Conservation (phyloP, 164 flowering plant genomes). For the Annona cherimola region DNA sequence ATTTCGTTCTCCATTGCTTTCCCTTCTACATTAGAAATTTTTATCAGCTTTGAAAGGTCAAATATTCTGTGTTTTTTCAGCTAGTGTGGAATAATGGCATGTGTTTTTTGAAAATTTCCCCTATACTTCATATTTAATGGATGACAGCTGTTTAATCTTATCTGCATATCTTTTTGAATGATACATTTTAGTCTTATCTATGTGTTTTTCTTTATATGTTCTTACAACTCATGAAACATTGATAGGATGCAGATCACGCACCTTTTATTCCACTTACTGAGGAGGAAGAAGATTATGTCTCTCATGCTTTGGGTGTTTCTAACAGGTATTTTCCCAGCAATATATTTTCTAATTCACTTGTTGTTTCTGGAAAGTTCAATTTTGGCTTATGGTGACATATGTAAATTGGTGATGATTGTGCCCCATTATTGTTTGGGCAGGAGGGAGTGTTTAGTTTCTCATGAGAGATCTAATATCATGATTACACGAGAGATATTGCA, state of each 20-base stretch:
- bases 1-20: no score
- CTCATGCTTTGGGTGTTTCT: conserved; percentile 40
- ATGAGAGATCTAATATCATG: conserved; percentile 68
- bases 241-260: conserved; percentile 42
- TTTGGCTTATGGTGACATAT: background rate
- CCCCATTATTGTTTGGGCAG: conserved; percentile 26
- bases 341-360: background rate
- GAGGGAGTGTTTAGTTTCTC: conserved; percentile 54
- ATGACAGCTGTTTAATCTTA: no score
- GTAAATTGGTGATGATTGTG: background rate
- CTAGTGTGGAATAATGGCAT: no score
- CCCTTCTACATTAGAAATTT: no score
- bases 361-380: background rate
- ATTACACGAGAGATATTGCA: conserved; percentile 68
- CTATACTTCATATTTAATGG: no score
- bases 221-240: background rate
- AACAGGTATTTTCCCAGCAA: conserved; percentile 33
- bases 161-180: no score
- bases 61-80: no score
- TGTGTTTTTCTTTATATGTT: no score
- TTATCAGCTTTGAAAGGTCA: no score
- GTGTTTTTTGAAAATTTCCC: no score
- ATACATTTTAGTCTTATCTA: no score
- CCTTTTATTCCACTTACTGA: conserved; percentile 61
- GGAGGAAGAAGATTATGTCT: conserved; percentile 63